Evolutionary conservation across 2,329 filamentous ascomycete species (phyloP).

Genomic region (Aspergillus sp.): DNA sequence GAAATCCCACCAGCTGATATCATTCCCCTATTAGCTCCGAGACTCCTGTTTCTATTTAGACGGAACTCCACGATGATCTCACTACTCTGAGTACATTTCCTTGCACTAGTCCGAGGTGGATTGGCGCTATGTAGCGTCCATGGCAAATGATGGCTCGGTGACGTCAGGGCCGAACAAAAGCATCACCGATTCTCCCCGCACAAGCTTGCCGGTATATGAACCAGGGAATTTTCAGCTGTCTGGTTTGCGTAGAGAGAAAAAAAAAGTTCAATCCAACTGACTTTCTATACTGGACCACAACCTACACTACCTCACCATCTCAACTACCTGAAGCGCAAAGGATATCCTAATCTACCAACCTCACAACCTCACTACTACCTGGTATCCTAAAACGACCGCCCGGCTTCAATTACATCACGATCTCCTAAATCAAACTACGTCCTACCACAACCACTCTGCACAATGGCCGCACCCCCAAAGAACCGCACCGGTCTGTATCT

Average conservation of each 20-base stretch:
- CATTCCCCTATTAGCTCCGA: not conserved
- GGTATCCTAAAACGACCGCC: not conserved
- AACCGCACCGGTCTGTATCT: constrained; percentile 38
- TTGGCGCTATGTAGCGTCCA: not conserved
- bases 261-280: not conserved
- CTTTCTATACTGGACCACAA: not conserved
- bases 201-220: not conserved
- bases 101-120: not conserved
- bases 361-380: not conserved
- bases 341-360: not conserved
- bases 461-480: constrained; percentile 19
- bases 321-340: too few species aligned
- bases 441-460: not conserved
- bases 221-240: too few species aligned
- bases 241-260: too few species aligned
- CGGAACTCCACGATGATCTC: constrained; percentile 17
- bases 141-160: constrained; percentile 11
- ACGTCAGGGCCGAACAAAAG: constrained; percentile 6
- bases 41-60: not conserved
- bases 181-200: not conserved
- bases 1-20: not conserved
- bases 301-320: not conserved
- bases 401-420: not conserved
- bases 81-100: not conserved
- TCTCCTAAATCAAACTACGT: not conserved